A percentile compares a stretch with the other conserved stretches of the same genome.
These are phyloP conservation scores for Nigrospora osmanthi DNA, from an alignment of 2,329 filamentous ascomycete genomes.

Conservation along the genomic window DNA sequence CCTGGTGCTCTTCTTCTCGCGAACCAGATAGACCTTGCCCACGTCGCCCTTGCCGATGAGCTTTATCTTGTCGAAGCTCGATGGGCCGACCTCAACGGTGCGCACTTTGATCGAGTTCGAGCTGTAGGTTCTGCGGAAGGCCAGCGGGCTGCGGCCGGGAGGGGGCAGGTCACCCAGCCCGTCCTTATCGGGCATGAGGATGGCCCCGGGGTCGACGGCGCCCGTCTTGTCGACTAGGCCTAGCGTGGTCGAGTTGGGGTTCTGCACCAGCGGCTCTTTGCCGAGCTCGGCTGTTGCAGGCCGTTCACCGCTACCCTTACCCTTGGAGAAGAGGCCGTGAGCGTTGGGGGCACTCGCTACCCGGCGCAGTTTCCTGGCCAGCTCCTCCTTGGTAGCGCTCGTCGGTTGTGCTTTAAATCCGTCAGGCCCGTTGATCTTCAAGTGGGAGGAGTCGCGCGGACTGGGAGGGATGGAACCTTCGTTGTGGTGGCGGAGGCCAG, in stretches of 20 bases:
- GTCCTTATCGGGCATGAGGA: conserved; percentile 38
- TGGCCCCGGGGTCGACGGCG: conserved; percentile 26
- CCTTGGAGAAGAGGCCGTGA: conserved; percentile 74
- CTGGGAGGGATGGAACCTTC: conserved; percentile 88
- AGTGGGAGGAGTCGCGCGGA: conserved; percentile 78
- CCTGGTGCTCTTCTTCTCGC: conserved; percentile 93
- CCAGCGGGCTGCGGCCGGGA: conserved; percentile 59
- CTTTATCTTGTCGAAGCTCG: conserved; percentile 99
- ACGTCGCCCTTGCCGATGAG: conserved; percentile 98
- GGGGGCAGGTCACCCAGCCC: conserved; percentile 55
- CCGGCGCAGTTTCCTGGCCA: conserved; percentile 84
- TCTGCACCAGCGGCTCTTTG: conserved; percentile 66
- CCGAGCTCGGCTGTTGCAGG: conserved; percentile 80
- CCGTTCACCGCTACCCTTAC: conserved; percentile 52
- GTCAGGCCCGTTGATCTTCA: conserved; percentile 64
- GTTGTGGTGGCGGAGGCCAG: conserved; percentile 88
- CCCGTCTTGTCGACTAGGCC: conserved; percentile 37
- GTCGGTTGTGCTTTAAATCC: conserved; percentile 60
- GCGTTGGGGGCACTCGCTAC: conserved; percentile 97
- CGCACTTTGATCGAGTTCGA: conserved; percentile 99
- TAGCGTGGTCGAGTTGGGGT: conserved; percentile 40
- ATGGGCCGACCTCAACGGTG: conserved; percentile 89
- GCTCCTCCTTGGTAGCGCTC: conserved; percentile 81
- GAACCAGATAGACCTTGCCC: conserved; percentile 93
- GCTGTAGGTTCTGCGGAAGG: conserved; percentile 92